Evolutionary conservation across 78 protist genomes (phyloP).

Genomic region (Chrysochromulina tobinii): DNA sequence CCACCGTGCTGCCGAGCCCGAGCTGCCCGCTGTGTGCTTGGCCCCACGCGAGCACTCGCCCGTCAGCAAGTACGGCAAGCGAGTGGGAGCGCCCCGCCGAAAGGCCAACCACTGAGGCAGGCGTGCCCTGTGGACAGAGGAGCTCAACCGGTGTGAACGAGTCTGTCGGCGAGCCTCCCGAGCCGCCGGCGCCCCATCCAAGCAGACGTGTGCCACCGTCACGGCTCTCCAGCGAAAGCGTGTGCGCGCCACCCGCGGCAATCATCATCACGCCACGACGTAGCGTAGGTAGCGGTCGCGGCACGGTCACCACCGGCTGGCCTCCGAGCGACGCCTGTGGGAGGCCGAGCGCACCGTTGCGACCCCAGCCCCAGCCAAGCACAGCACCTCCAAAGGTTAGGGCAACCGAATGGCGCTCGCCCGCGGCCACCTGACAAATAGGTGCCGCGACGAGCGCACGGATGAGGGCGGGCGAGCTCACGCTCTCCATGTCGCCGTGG

Average conservation of each 20-base stretch:
- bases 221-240: neutral
- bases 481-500: neutral
- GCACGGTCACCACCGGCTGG: neutral
- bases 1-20: neutral
- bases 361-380: neutral
- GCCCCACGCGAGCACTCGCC: neutral
- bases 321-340: neutral
- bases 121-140: too few relatives aligned
- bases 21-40: neutral
- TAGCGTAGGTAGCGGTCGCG: neutral
- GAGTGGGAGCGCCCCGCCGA: neutral
- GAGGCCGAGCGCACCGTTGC: neutral
- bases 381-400: neutral
- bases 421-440: neutral
- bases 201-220: neutral
- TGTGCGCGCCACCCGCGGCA: neutral
- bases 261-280: neutral
- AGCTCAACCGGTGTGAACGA: too few relatives aligned
- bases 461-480: neutral
- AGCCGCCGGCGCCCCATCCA: neutral
- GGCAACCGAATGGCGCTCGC: neutral
- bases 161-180: neutral
- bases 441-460: neutral
- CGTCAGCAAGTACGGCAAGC: neutral
- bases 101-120: too few relatives aligned